phyloP scores from a whole-genome alignment of 805 yeast species.

The Ogataea henricii region DNA sequence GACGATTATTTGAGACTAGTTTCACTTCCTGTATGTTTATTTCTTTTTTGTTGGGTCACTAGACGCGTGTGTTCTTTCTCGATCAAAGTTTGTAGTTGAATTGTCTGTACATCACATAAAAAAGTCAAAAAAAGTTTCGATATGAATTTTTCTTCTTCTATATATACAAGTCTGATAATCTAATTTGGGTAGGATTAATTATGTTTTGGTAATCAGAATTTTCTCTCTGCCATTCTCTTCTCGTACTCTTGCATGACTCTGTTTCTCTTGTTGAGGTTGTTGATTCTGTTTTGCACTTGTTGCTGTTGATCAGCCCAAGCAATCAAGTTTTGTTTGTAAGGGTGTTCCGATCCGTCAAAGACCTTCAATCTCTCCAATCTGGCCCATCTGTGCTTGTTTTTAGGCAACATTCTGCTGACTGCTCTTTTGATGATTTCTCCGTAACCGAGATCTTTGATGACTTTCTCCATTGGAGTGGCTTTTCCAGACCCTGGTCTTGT shows the following conservation, averaged over 20 bases:
- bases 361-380: conserved; percentile 85
- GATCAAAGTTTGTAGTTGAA: neutral
- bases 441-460: conserved; percentile 78
- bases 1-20: neutral
- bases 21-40: conserved; percentile 3
- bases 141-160: neutral
- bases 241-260: conserved; percentile 28
- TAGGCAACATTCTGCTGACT: conserved; percentile 95
- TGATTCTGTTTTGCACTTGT: conserved; percentile 46
- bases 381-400: conserved; percentile 74
- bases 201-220: conserved; percentile 6
- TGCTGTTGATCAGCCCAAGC: conserved; percentile 83
- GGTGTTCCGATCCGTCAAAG: conserved; percentile 86
- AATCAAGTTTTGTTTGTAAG: conserved; percentile 77
- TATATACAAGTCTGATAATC: conserved; percentile 6
- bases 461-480: conserved; percentile 75
- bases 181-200: neutral
- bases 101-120: neutral
- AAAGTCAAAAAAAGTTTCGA: neutral
- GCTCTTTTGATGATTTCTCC: conserved; percentile 86
- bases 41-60: conserved; percentile 11
- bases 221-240: conserved; percentile 30
- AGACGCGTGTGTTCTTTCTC: conserved; percentile 1
- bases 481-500: conserved; percentile 88
- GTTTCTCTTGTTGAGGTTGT: conserved; percentile 37